A percentile compares a stretch with the other conserved stretches of the same genome.
Evolutionary conservation across 257 asterid species (phyloP).

Genomic region (Nicotiana knightiana): DNA sequence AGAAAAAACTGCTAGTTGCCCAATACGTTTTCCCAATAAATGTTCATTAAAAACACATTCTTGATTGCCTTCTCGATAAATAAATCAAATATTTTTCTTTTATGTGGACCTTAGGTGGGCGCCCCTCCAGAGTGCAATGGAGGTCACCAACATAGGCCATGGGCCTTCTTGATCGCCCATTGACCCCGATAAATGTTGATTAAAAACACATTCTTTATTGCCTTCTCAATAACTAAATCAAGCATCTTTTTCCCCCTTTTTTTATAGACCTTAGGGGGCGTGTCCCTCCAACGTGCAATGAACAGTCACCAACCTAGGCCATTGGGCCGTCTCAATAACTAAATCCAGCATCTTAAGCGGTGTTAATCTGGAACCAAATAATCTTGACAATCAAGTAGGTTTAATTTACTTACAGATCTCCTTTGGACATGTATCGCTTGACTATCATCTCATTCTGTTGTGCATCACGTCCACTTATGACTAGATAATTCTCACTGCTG

Average conservation of each 20-base stretch:
- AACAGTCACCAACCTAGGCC: too few relatives aligned
- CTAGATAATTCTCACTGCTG: constrained; percentile 95
- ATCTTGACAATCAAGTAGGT: not conserved
- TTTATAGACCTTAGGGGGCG: too few relatives aligned
- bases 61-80: not conserved
- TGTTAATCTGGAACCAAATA: not conserved
- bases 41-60: not conserved
- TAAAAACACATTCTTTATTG: not conserved
- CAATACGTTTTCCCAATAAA: not conserved
- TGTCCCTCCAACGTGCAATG: too few relatives aligned
- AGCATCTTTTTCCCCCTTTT: too few relatives aligned
- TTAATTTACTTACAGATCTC: constrained; percentile 76
- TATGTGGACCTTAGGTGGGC: too few relatives aligned
- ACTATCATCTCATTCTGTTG: constrained; percentile 99
- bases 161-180: too few relatives aligned
- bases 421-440: constrained; percentile 96
- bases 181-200: not conserved
- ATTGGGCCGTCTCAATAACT: too few relatives aligned
- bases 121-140: too few relatives aligned
- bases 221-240: not conserved
- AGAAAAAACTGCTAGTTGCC: not conserved
- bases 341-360: not conserved
- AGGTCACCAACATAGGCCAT: too few relatives aligned
- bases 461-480: constrained; percentile 96
- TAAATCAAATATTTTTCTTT: too few relatives aligned